A percentile compares a stretch with the other conserved stretches of the same genome.
phyloP scores from a whole-genome alignment of 192 early-diverging fungal genomes.

The Coemansia umbellata region DNA sequence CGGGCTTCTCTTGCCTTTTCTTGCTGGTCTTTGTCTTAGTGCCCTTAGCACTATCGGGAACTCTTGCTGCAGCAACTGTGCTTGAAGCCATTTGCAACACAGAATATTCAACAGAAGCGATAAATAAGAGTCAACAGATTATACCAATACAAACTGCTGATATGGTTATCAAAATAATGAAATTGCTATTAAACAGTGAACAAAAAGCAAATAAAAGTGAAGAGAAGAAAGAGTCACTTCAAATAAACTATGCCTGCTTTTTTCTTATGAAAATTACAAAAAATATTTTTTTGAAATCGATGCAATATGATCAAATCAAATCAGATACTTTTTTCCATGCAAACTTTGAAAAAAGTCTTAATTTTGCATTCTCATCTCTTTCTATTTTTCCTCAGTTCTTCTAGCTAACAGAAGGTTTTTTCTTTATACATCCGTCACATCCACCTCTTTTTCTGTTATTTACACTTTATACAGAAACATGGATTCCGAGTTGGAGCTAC shows the following conservation, averaged over 20 bases:
- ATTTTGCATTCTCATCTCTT: not conserved
- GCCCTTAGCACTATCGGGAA: not conserved
- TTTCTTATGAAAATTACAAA: not conserved
- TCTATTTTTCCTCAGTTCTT: conserved; percentile 1
- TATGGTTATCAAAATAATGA: too few species aligned
- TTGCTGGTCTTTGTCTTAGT: conserved; percentile 5
- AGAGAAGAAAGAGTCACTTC: not conserved
- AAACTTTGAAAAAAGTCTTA: not conserved
- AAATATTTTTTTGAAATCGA: not conserved
- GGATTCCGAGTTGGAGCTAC: conserved; percentile 35
- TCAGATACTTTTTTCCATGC: not conserved
- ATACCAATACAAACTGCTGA: too few species aligned
- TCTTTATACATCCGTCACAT: conserved; percentile 1
- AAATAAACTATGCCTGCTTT: not conserved
- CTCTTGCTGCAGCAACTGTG: not conserved
- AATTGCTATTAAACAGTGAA: too few species aligned
- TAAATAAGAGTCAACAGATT: too few species aligned
- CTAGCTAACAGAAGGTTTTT: not conserved
- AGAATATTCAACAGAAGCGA: not conserved
- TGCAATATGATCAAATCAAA: not conserved
- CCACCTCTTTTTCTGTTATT: not conserved
- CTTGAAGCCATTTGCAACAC: conserved; percentile 5
- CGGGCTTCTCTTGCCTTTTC: conserved; percentile 3
- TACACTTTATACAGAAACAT: conserved; percentile 5
- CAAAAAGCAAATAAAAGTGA: not conserved